These are phyloP conservation scores for Cichorium intybus DNA, from an alignment of 140 eudicot genomes.

Conservation along the genomic window DNA sequence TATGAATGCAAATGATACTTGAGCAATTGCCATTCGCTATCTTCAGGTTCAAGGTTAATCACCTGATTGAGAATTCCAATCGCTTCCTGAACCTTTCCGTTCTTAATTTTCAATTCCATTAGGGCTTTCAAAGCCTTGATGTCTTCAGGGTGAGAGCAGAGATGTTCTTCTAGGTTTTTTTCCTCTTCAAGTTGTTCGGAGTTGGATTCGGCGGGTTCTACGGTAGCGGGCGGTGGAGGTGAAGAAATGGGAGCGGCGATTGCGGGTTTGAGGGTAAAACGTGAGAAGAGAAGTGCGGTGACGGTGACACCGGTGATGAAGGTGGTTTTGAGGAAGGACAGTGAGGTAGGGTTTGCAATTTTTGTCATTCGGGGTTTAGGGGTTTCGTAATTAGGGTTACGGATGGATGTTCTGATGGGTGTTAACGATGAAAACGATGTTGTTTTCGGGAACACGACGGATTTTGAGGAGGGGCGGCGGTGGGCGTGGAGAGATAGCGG, in stretches of 20 bases:
- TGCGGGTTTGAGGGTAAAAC: slow-evolving; percentile 36
- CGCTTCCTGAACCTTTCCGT: slow-evolving; percentile 53
- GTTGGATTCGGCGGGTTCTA: slow-evolving; percentile 5
- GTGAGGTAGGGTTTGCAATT: slow-evolving; percentile 20
- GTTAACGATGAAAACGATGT: background rate
- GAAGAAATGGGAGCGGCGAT: slow-evolving; percentile 36
- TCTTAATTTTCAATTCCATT: slow-evolving; percentile 60
- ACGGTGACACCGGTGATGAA: slow-evolving; percentile 48
- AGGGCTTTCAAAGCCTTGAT: slow-evolving; percentile 35
- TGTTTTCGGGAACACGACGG: slow-evolving; percentile 10
- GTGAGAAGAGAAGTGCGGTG: slow-evolving; percentile 52
- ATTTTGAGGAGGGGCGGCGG: slow-evolving; percentile 19
- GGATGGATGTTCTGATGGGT: slow-evolving; percentile 29
- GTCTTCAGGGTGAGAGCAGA: slow-evolving; percentile 48
- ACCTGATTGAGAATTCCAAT: slow-evolving; percentile 43
- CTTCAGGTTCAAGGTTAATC: slow-evolving; percentile 60
- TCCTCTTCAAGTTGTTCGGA: slow-evolving; percentile 18
- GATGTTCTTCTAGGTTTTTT: slow-evolving; percentile 33
- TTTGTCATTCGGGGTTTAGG: background rate
- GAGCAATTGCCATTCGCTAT: slow-evolving; percentile 63
- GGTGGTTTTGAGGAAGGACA: slow-evolving; percentile 48
- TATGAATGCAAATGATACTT: slow-evolving; percentile 49
- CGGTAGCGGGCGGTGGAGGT: slow-evolving; percentile 35
- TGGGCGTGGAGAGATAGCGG: slow-evolving; percentile 29
- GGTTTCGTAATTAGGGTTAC: slow-evolving; percentile 3